Percentiles rank a stretch among this genome's conserved stretches.
These are phyloP conservation scores for Metschnikowia similis DNA, from an alignment of 805 yeast species.

Conservation along the genomic window DNA sequence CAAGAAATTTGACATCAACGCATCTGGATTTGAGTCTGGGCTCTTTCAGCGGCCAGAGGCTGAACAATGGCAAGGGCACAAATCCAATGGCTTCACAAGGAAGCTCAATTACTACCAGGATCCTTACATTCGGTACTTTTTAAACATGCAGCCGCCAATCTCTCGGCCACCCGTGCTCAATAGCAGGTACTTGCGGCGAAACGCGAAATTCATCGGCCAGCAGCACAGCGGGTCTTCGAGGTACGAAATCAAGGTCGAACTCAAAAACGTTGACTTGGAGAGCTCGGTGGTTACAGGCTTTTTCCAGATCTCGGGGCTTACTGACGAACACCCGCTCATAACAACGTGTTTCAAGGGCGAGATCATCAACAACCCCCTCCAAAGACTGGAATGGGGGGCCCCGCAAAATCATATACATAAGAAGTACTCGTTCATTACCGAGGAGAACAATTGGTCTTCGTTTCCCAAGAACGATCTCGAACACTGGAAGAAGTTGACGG, in stretches of 20 bases:
- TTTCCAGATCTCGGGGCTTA: conserved; percentile 60
- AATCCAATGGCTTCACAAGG: background rate
- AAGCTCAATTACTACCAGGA: conserved; percentile 4
- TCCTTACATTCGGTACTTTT: conserved; percentile 9
- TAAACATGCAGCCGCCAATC: conserved; percentile 3
- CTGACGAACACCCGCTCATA: conserved; percentile 56
- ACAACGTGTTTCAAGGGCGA: conserved; percentile 74
- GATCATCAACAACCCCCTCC: conserved; percentile 51
- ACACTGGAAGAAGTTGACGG: conserved; percentile 48
- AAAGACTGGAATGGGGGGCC: conserved; percentile 22
- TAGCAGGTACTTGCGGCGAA: conserved; percentile 51
- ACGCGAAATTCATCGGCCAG: conserved; percentile 58
- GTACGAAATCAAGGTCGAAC: conserved; percentile 64
- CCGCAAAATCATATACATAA: conserved; percentile 10
- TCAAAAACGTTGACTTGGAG: conserved; percentile 62
- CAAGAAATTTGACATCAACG: conserved; percentile 6
- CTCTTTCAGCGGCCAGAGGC: background rate
- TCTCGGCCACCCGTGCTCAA: conserved; percentile 25
- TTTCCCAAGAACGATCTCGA: conserved; percentile 40
- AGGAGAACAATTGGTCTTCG: conserved; percentile 55
- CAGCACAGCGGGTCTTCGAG: conserved; percentile 66
- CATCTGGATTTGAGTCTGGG: conserved; percentile 2
- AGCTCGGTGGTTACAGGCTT: conserved; percentile 48
- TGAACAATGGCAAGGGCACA: background rate
- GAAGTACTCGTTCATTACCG: conserved; percentile 53